Conservation (phyloP, 495 filamentous ascomycete species). For the Annulohypoxylon stygium region DNA sequence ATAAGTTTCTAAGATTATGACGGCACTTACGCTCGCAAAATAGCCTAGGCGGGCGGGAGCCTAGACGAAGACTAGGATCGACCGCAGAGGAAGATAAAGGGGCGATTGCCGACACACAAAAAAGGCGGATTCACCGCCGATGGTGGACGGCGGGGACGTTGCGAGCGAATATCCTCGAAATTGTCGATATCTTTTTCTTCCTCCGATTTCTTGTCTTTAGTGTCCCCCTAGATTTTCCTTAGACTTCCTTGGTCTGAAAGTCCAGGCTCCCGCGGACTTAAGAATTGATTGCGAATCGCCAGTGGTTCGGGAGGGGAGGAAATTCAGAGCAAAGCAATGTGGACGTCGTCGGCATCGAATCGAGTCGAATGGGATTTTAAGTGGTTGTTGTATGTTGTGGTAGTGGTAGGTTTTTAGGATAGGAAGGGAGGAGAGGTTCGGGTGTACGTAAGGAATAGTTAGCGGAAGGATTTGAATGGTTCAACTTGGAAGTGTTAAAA, state of each 20-base stretch:
- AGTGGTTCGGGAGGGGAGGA: constrained; percentile 30
- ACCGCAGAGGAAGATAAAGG: constrained; percentile 34
- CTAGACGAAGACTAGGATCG: constrained; percentile 49
- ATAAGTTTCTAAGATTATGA: neutral
- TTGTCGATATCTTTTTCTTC: constrained; percentile 10
- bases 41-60: constrained; percentile 52
- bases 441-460: constrained; percentile 21
- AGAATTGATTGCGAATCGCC: constrained; percentile 40
- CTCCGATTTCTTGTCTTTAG: constrained; percentile 20
- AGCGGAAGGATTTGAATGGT: neutral
- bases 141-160: constrained; percentile 36
- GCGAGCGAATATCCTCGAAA: constrained; percentile 31
- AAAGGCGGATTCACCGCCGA: constrained; percentile 47
- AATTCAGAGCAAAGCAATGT: constrained; percentile 24
- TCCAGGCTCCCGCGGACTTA: constrained; percentile 30
- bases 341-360: constrained; percentile 47
- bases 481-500: no score
- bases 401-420: constrained; percentile 14
- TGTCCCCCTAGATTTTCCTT: constrained; percentile 20
- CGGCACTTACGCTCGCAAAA: constrained; percentile 48
- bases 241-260: constrained; percentile 30
- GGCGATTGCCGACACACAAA: constrained; percentile 37
- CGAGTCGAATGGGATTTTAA: constrained; percentile 26
- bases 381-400: neutral
- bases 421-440: constrained; percentile 43